Evolutionary conservation across 2,329 filamentous ascomycete genomes (phyloP).

Genomic region (Cladosporium sp.): DNA sequence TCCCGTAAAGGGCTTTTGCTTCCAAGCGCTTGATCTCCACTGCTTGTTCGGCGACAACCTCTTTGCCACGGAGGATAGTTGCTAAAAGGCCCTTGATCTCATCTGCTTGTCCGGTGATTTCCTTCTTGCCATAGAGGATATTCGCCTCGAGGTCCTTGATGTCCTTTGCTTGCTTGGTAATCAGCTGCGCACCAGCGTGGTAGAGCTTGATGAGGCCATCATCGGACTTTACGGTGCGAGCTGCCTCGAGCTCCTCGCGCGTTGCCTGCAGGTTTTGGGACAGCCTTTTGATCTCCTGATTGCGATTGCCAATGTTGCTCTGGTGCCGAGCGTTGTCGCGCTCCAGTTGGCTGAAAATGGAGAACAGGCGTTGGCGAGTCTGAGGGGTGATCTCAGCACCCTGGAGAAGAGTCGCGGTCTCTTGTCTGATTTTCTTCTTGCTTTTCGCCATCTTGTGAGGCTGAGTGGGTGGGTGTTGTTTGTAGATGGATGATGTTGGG

Average conservation of each 20-base stretch:
- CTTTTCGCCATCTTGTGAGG: not conserved
- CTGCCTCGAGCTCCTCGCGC: not conserved
- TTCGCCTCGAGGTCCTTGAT: too few species aligned
- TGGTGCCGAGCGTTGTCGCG: too few species aligned
- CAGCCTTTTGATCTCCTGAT: not conserved
- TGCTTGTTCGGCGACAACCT: not conserved
- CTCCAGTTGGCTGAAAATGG: too few species aligned
- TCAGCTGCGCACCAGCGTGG: not conserved
- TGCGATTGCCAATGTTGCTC: not conserved
- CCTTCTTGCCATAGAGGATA: too few species aligned
- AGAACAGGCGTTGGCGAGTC: too few species aligned
- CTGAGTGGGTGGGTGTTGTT: too few species aligned
- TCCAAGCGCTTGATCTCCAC: too few species aligned
- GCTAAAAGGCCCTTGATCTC: not conserved
- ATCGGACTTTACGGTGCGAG: not conserved
- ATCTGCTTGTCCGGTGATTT: too few species aligned
- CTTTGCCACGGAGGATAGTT: not conserved
- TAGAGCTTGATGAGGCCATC: not conserved
- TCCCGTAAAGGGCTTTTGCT: not conserved
- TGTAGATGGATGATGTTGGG: too few species aligned
- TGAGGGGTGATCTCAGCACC: too few species aligned
- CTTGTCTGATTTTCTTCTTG: not conserved
- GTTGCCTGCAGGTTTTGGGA: not conserved
- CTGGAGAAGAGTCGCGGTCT: too few species aligned
- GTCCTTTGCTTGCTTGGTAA: slow-evolving; percentile 1